Conservation (phyloP, 805 yeast species). For the Suhomyces xylopsoci region DNA sequence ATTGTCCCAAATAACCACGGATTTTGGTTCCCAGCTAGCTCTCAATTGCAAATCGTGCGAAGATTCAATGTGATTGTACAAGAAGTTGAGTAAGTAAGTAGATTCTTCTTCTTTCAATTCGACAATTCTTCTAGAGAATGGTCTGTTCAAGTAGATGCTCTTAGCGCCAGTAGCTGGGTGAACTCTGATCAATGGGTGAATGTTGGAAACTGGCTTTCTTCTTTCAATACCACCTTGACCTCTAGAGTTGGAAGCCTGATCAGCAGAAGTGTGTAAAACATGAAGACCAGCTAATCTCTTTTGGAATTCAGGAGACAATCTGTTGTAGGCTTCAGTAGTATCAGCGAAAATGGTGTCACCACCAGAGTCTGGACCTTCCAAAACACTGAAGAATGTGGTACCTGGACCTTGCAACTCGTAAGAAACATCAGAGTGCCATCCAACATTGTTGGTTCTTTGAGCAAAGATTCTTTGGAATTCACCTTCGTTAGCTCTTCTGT, state of each 20-base stretch:
- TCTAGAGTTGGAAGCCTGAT: conserved; percentile 27
- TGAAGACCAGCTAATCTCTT: conserved; percentile 30
- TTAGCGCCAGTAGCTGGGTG: conserved; percentile 35
- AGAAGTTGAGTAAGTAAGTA: conserved; percentile 26
- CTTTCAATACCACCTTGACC: conserved; percentile 32
- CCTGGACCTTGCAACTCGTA: conserved; percentile 38
- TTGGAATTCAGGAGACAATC: conserved; percentile 36
- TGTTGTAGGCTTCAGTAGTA: conserved; percentile 34
- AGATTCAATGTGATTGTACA: conserved; percentile 30
- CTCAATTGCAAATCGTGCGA: conserved; percentile 37
- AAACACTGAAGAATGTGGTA: conserved; percentile 30
- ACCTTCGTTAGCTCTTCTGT: conserved; percentile 27
- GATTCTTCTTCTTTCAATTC: conserved; percentile 37
- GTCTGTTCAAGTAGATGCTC: conserved; percentile 29
- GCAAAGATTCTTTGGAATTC: conserved; percentile 28
- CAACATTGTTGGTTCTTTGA: conserved; percentile 27
- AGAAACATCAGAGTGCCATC: conserved; percentile 37
- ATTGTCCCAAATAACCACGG: conserved; percentile 38
- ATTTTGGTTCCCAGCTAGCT: conserved; percentile 35
- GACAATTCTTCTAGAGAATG: conserved; percentile 33
- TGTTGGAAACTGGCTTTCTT: conserved; percentile 30
- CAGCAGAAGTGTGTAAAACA: conserved; percentile 32
- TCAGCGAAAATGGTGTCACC: conserved; percentile 39
- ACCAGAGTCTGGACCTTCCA: conserved; percentile 38
- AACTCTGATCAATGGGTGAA: conserved; percentile 34